These are phyloP conservation scores for Camelina neglecta DNA, from an alignment of 345 rosid genomes.

Conservation along the genomic window DNA sequence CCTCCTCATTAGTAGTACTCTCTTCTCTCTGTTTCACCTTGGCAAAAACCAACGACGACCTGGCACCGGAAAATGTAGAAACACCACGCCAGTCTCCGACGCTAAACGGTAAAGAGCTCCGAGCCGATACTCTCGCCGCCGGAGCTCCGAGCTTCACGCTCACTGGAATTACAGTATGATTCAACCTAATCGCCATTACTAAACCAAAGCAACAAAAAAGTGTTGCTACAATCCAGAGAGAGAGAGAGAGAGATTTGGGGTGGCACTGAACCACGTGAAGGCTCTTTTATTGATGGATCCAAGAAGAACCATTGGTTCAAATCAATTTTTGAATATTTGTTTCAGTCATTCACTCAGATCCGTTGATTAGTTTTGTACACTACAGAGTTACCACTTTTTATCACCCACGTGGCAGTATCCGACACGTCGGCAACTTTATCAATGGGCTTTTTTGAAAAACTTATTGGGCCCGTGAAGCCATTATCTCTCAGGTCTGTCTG, in stretches of 20 bases:
- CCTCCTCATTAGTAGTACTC: not conserved
- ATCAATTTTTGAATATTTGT: not conserved
- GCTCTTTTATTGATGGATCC: constrained; percentile 29
- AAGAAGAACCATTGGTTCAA: constrained; percentile 3
- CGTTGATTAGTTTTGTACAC: constrained; percentile 28
- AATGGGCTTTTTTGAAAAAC: constrained; percentile 24
- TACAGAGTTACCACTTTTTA: not conserved
- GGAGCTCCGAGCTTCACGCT: constrained; percentile 32
- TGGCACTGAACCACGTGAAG: constrained; percentile 32
- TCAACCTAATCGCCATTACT: constrained; percentile 43
- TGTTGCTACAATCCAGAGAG: not conserved
- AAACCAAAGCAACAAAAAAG: not conserved
- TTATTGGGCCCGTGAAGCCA: not conserved
- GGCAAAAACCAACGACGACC: constrained; percentile 24
- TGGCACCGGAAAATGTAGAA: constrained; percentile 31
- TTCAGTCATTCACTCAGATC: constrained; percentile 22
- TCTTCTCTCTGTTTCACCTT: constrained; percentile 38
- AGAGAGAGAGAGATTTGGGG: not conserved
- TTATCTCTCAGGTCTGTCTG: not conserved
- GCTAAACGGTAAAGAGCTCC: constrained; percentile 23
- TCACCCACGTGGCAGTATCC: constrained; percentile 23
- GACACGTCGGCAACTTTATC: constrained; percentile 2
- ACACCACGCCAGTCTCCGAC: constrained; percentile 36
- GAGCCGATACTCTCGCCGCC: constrained; percentile 33
- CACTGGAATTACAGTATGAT: constrained; percentile 32